Percentiles rank a stretch among this genome's conserved stretches.
Evolutionary conservation across 441 rosid species (phyloP).

Genomic region (Iberis amara): DNA sequence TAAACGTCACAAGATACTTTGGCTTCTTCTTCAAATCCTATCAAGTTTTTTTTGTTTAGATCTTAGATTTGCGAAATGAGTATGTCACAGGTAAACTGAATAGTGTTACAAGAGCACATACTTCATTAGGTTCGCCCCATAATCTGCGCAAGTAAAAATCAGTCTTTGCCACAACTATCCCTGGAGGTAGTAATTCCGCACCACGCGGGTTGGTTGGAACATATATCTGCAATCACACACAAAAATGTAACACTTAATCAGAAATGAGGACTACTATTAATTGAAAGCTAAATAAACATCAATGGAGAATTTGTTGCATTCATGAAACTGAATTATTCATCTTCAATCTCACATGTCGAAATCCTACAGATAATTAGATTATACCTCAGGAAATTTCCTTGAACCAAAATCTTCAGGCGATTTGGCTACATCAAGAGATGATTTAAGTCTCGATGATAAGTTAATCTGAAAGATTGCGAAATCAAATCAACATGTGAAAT

Average conservation of each 20-base stretch:
- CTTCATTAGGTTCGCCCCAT: slow-evolving; percentile 95
- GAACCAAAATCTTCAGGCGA: slow-evolving; percentile 35
- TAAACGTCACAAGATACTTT: slow-evolving; percentile 57
- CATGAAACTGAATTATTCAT: neutral
- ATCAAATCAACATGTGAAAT: slow-evolving; percentile 13
- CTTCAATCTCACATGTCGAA: neutral
- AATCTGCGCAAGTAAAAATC: slow-evolving; percentile 79
- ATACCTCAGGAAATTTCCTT: slow-evolving; percentile 41
- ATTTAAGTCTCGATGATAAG: slow-evolving; percentile 43
- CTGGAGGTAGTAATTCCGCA: slow-evolving; percentile 84
- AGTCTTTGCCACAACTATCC: slow-evolving; percentile 64
- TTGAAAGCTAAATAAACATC: neutral
- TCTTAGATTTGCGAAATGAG: no score
- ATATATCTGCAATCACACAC: slow-evolving; percentile 50
- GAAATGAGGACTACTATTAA: neutral
- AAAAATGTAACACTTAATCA: slow-evolving; percentile 12
- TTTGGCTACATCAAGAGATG: slow-evolving; percentile 42
- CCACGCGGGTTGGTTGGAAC: slow-evolving; percentile 86
- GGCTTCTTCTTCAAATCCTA: slow-evolving; percentile 67
- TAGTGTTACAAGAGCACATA: slow-evolving; percentile 24
- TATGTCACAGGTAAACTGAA: neutral
- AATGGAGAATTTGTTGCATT: neutral
- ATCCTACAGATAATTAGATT: no score
- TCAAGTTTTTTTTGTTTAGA: slow-evolving; percentile 18
- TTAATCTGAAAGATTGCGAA: slow-evolving; percentile 44